Base-by-base conservation (phyloP, 257 asterid genomes). In the Primulina eburnea region DNA sequence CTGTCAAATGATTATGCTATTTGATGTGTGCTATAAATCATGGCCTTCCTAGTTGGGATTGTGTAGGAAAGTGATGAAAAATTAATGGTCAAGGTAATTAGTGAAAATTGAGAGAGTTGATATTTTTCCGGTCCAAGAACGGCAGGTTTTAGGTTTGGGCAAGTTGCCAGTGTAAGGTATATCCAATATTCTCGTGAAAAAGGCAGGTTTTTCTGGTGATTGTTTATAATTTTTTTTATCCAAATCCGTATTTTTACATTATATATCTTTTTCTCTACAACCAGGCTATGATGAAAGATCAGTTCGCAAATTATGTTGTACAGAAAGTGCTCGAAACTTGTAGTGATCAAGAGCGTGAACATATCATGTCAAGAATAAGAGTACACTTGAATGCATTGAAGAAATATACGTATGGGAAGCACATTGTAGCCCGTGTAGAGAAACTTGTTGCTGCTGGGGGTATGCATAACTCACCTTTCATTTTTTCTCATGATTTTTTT, bases 381-480 rank as follows among this genome's bases (percentile, higher is more conserved):
- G 88, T 87, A 76, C 97, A 91, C 77, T 73, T 91, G 70, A 89
- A 85, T 70, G 96, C 90, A 16, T 78, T 91, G 63, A 91, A 89
- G 80, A 84, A 87, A 71, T 89, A 86, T 73, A 87, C 97, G 2
- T 91, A 87, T 7, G 97, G 97, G 66, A 91, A 89, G 82, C 97
- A 91, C 71, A 89, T 89, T 2, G 92, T 91, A 28, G 86, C 96
- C 57, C 96, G 97, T 61, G 93, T 89, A 33, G 97, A 91, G 90
- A 91, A 89, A 76, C 96, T 91, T 33, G 96, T 91, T 59, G 90
- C 95, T 35, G 83, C 96, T 73, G 97, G 97, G 78, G 97, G 97
- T 89, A 82, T 34, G 57, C 16, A 56, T 62, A n/a, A 33, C 64
- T 4, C 38, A 58, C 20, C 34, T 33, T 11, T n/a, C 33, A 50